These are phyloP conservation scores for Salix exigua DNA, from an alignment of 345 rosid genomes.

Conservation along the genomic window DNA sequence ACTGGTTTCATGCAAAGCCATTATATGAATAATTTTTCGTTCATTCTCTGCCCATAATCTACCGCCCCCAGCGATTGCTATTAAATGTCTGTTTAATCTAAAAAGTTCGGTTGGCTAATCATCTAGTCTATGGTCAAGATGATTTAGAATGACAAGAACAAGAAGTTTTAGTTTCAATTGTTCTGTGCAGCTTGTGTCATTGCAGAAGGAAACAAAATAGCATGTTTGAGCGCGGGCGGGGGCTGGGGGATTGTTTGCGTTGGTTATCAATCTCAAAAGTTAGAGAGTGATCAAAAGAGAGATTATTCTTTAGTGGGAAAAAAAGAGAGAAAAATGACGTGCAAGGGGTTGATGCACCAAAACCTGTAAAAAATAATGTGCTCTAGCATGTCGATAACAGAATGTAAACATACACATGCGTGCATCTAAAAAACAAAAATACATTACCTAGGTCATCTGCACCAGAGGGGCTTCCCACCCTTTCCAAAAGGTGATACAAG, in stretches of 20 bases:
- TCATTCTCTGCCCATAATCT: neutral
- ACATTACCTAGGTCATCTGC: slow-evolving; percentile 75
- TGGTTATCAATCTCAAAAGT: neutral
- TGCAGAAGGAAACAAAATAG: no score
- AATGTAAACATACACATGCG: no score
- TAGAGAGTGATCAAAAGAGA: neutral
- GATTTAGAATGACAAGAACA: neutral
- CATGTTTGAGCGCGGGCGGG: no score
- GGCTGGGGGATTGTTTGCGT: neutral
- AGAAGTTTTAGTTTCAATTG: neutral
- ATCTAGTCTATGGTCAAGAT: neutral
- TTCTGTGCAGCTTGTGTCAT: no score
- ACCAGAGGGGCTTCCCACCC: slow-evolving; percentile 88
- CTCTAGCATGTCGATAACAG: no score
- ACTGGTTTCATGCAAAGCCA: neutral
- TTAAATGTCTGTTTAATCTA: no score
- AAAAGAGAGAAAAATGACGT: neutral
- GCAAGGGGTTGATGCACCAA: no score
- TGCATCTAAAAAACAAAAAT: no score
- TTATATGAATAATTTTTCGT: neutral
- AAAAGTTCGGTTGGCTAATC: neutral
- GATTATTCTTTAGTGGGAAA: neutral
- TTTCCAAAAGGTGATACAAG: slow-evolving; percentile 74
- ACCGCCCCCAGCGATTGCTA: neutral
- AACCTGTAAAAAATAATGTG: no score